These are phyloP conservation scores for Trametes cinnabarina DNA, from an alignment of 768 basidiomycete genomes.

Conservation along the genomic window DNA sequence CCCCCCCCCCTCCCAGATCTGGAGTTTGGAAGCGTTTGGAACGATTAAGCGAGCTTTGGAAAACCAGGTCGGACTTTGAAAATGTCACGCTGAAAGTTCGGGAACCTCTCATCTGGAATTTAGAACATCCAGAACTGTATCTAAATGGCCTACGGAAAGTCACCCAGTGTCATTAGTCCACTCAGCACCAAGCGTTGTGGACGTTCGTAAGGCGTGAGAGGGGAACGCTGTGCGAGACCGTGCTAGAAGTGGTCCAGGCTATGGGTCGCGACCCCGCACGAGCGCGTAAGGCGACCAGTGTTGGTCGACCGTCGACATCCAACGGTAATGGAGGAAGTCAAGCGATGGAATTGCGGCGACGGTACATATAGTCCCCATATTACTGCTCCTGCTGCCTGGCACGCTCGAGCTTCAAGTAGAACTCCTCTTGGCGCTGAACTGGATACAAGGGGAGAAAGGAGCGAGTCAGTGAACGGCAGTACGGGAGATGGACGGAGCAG, in stretches of 20 bases:
- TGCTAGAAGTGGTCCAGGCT: conserved; percentile 14
- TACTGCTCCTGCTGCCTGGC: conserved; percentile 37
- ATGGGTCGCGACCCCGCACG: conserved; percentile 11
- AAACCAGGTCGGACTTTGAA: too few species aligned
- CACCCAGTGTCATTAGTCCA: too few species aligned
- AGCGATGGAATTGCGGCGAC: conserved; percentile 8
- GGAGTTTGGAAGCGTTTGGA: too few species aligned
- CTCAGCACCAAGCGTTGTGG: too few species aligned
- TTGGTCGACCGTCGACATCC: not conserved
- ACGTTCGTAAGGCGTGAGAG: too few species aligned
- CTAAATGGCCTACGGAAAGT: too few species aligned
- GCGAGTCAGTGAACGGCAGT: not conserved
- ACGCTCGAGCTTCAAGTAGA: conserved; percentile 82
- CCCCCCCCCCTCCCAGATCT: too few species aligned
- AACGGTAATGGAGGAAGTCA: not conserved
- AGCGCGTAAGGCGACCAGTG: conserved; percentile 2
- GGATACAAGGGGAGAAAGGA: not conserved
- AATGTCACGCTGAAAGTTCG: too few species aligned
- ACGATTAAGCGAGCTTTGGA: too few species aligned
- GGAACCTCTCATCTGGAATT: too few species aligned
- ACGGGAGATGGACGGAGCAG: not conserved
- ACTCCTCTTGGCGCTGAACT: conserved; percentile 85
- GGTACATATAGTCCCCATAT: conserved; percentile 6
- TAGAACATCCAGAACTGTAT: too few species aligned
- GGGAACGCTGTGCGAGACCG: not conserved